Conservation (phyloP, 352 stramenopile species). For the Phytopythium sindhum region DNA sequence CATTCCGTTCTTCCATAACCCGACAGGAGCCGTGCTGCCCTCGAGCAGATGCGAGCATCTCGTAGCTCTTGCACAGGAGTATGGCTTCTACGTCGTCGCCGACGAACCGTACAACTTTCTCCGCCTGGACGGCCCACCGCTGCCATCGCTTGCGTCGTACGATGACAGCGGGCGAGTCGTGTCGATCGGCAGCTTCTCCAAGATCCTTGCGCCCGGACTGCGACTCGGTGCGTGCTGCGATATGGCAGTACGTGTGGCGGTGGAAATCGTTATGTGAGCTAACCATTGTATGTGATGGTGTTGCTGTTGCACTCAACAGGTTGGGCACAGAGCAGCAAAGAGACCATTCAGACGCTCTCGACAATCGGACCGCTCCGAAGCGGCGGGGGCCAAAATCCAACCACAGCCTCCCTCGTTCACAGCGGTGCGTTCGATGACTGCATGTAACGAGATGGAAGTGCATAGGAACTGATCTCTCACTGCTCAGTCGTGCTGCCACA, state of each 20-base stretch:
- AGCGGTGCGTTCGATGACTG: slow-evolving; percentile 29
- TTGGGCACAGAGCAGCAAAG: slow-evolving; percentile 56
- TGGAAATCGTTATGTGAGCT: not conserved
- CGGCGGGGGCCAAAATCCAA: slow-evolving; percentile 87
- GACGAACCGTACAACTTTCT: slow-evolving; percentile 95
- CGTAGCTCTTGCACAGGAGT: slow-evolving; percentile 71
- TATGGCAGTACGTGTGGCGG: not conserved
- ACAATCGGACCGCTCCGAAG: slow-evolving; percentile 83
- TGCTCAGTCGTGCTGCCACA: slow-evolving; percentile 7
- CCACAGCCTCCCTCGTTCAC: slow-evolving; percentile 85
- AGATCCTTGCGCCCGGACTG: slow-evolving; percentile 91
- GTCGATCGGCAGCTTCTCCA: slow-evolving; percentile 93
- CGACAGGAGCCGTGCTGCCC: slow-evolving; percentile 80
- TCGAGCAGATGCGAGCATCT: slow-evolving; percentile 66
- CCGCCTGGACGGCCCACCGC: slow-evolving; percentile 48
- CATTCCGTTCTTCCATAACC: slow-evolving; percentile 93
- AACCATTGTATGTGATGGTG: not conserved
- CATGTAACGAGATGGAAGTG: not conserved
- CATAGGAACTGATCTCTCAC: slow-evolving; percentile 23
- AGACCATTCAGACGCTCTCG: slow-evolving; percentile 56
- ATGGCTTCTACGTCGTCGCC: slow-evolving; percentile 84
- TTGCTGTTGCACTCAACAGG: slow-evolving; percentile 18
- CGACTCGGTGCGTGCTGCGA: slow-evolving; percentile 62
- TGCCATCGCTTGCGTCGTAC: slow-evolving; percentile 63
- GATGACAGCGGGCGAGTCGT: slow-evolving; percentile 65